Conservation (phyloP, 495 filamentous ascomycete genomes). For the Hypoxylon crocopeplum region DNA sequence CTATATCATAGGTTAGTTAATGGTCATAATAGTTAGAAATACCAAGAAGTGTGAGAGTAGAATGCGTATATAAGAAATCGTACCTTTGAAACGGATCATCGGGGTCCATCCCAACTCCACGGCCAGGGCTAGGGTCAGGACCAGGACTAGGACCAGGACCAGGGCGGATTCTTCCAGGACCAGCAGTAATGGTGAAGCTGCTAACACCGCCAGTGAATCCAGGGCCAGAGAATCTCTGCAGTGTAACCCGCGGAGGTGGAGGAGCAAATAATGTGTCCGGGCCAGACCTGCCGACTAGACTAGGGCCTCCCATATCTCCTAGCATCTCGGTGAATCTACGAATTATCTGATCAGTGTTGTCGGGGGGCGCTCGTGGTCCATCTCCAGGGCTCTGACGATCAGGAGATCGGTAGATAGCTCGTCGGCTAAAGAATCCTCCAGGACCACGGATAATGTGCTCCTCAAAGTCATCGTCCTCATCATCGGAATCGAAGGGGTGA, state of each 20-base stretch:
- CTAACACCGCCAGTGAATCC: conserved; percentile 35
- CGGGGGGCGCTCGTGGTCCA: conserved; percentile 28
- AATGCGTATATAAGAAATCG: background rate
- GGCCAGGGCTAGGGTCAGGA: background rate
- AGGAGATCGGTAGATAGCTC: conserved; percentile 33
- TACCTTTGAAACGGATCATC: conserved; percentile 43
- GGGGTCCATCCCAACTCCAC: background rate
- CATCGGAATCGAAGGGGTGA: conserved; percentile 48
- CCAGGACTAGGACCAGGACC: background rate
- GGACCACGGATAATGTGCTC: conserved; percentile 54
- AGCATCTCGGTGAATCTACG: conserved; percentile 52
- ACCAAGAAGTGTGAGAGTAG: background rate
- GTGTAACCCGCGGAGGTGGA: conserved; percentile 23
- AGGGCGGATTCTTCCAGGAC: conserved; percentile 16
- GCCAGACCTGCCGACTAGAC: conserved; percentile 35
- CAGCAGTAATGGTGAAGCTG: conserved; percentile 45
- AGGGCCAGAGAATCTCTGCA: conserved; percentile 38
- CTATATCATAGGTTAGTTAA: conserved; percentile 13
- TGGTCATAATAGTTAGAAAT: background rate
- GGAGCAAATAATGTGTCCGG: conserved; percentile 34
- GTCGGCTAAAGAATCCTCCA: conserved; percentile 51
- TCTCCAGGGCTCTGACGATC: conserved; percentile 26
- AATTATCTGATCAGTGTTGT: conserved; percentile 46
- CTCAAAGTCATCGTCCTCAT: conserved; percentile 57
- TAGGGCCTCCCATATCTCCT: conserved; percentile 27